Evolutionary conservation across 495 filamentous ascomycete genomes (phyloP), one percentile per base, ranked within the genome.

Genomic region (Chaetomidium leptoderma): DNA sequence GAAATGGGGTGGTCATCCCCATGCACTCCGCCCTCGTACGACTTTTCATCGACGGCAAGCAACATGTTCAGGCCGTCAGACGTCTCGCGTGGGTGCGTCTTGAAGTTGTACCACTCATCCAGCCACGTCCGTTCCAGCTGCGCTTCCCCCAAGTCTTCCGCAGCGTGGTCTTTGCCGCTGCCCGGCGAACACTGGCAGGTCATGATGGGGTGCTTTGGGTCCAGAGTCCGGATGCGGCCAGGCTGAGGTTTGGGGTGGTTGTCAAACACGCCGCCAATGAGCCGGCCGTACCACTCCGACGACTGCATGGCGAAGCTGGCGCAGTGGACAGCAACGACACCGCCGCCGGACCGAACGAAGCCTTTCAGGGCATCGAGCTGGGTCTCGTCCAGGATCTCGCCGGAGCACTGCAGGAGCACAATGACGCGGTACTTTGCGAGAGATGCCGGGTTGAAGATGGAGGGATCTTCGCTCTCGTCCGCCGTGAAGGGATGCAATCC

Each of bases 91-190:
- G 70, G 68, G 30, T 72, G 66, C 45, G 43, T 33, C 55, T 63
- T 61, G 59, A 74, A 74, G 57, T 71, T 71, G 50, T 76, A 76
- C 70, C 70, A 74, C 55, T 76, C 71, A 36, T 74, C 71, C 55
- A 69, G 62, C 70, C 71, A 76, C n/a, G 50, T 36, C 60, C 60
- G 62, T 21, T 53, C 53, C 64, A 35, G 39, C 16, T 14, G 44
- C 16, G 21, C 51, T 1, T 40, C 27, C 21, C 29, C 14, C 24
- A 4, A 17, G 7, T 21, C 8, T 16, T 53, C 10, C 16, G 9
- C 8, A 33, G 6, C 2, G n/a, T 1, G 13, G 9, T 4, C 9
- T 1, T 24, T 24, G n/a, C 6, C 13, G 52, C 16, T 39, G 8
- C 21, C 3, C 9, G 24, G 9, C 3, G 19, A 1, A 9, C 53